Conservation (phyloP, 169 alveolate species). For the Cryptosporidium xiaoi region DNA sequence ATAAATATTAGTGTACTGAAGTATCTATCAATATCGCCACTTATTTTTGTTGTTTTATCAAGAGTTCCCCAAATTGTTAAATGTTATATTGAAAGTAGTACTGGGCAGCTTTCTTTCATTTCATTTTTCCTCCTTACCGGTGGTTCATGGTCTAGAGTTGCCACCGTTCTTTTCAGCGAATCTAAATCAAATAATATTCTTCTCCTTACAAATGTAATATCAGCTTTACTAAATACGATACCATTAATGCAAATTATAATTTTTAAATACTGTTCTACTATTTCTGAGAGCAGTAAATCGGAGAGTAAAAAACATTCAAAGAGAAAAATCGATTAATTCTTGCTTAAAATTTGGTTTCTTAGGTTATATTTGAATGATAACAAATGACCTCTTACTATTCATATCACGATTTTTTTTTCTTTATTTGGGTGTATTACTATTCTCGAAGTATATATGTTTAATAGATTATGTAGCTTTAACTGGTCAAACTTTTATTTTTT, state of each 20-base stretch:
- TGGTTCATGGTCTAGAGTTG: constrained; percentile 72
- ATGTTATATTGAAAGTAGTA: constrained; percentile 53
- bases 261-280: constrained; percentile 56
- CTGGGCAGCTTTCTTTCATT: constrained; percentile 71
- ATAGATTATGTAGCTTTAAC: no score
- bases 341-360: no score
- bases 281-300: constrained; percentile 17
- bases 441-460: no score
- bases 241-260: constrained; percentile 52
- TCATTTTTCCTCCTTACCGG: constrained; percentile 60
- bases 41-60: constrained; percentile 56
- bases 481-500: no score
- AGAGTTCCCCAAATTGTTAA: constrained; percentile 69
- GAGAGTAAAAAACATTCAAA: constrained; percentile 31
- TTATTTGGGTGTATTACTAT: no score
- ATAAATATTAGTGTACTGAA: constrained; percentile 19
- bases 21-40: constrained; percentile 61
- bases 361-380: no score
- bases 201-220: constrained; percentile 41
- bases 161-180: constrained; percentile 50
- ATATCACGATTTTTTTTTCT: no score
- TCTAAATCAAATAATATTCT: constrained; percentile 51
- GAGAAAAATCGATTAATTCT: constrained; percentile 35
- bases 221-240: constrained; percentile 59
- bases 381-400: no score